Percentiles rank a stretch among this genome's conserved stretches.
Conservation (phyloP, 2,329 filamentous ascomycete genomes). For the Pestalotiopsis sp. region DNA sequence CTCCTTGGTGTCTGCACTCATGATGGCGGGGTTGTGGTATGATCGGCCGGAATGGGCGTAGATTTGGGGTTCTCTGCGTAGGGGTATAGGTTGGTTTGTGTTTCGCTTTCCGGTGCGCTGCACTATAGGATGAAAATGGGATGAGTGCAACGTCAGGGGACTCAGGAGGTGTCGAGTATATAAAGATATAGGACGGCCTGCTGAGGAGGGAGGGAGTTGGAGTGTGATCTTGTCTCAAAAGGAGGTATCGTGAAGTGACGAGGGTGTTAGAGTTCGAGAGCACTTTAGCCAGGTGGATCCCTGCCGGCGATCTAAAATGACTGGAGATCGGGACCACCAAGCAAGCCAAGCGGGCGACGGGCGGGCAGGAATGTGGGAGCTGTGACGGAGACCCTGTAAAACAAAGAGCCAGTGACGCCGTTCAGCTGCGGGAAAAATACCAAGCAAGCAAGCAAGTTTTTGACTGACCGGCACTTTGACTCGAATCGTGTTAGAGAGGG, state of each 20-base stretch:
- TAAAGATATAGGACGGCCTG: not conserved
- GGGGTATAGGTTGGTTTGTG: not conserved
- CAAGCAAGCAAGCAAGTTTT: not conserved
- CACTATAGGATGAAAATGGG: not conserved
- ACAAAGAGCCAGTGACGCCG: not conserved
- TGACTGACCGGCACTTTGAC: not conserved
- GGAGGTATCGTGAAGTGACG: not conserved
- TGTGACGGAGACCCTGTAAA: not conserved
- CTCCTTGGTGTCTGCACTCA: slow-evolving; percentile 32
- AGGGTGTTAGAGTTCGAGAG: not conserved
- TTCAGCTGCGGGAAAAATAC: not conserved
- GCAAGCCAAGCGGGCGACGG: not conserved
- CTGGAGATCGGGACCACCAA: not conserved
- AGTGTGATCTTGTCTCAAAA: not conserved
- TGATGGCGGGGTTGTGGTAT: slow-evolving; percentile 18
- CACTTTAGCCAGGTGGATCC: not conserved
- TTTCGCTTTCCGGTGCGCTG: not conserved
- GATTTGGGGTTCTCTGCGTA: not conserved
- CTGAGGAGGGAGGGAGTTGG: no score
- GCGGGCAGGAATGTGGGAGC: not conserved
- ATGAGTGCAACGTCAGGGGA: not conserved
- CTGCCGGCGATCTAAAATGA: not conserved
- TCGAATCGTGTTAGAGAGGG: not conserved
- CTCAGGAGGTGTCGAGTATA: not conserved
- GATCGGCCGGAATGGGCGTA: not conserved